Conservation (phyloP, 1,139 yeast species). For the Magnusiomyces paraingens region DNA sequence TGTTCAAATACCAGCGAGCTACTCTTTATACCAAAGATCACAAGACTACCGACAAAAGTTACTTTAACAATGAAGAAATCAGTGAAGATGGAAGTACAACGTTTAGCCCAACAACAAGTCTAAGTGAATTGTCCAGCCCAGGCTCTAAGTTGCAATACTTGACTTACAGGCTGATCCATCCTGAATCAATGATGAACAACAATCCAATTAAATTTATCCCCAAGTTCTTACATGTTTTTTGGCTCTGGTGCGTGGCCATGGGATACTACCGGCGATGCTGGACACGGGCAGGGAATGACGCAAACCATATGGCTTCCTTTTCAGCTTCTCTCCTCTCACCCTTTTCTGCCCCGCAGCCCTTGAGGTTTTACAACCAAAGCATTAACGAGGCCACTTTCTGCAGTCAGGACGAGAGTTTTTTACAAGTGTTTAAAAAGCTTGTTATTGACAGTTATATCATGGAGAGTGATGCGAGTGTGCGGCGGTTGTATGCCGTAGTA, state of each 20-base stretch:
- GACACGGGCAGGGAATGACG: not conserved
- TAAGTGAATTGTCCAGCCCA: not conserved
- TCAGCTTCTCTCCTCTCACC: not conserved
- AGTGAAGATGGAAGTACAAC: not conserved
- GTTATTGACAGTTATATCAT: constrained; percentile 3
- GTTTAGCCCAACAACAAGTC: too few relatives aligned
- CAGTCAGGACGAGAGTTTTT: constrained; percentile 9
- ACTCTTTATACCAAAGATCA: not conserved
- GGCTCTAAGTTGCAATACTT: not conserved
- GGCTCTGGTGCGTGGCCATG: constrained; percentile 14
- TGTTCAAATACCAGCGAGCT: constrained; percentile 1
- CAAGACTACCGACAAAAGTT: not conserved
- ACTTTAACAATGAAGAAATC: not conserved
- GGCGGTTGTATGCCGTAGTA: constrained; percentile 4
- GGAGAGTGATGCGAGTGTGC: constrained; percentile 8
- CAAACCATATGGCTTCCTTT: not conserved
- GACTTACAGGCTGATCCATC: not conserved
- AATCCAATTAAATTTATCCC: constrained; percentile 3
- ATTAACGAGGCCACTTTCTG: not conserved
- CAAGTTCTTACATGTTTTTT: constrained; percentile 11
- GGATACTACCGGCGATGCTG: constrained; percentile 11
- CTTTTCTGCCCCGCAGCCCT: not conserved
- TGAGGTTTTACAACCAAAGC: not conserved
- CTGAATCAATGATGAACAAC: not conserved
- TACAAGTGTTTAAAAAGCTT: constrained; percentile 5